phyloP scores from a whole-genome alignment of 1,284 basidiomycete species.

The Mycosarcoma maydis region DNA sequence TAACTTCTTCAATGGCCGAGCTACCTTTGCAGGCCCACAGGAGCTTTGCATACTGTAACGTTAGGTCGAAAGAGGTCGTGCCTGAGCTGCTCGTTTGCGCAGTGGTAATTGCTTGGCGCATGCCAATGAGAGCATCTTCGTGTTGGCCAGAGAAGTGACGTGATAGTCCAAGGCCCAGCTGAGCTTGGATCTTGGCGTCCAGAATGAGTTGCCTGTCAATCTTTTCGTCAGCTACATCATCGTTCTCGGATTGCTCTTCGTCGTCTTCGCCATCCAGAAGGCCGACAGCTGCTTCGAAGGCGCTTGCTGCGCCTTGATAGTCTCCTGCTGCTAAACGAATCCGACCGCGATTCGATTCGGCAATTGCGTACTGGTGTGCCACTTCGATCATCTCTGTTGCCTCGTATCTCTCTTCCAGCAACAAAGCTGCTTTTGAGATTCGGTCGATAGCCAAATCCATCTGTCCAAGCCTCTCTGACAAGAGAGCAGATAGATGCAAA shows the following conservation, averaged over 20 bases:
- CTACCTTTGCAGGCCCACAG: slow-evolving; percentile 10
- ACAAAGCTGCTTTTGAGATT: slow-evolving; percentile 75
- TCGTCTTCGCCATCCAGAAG: slow-evolving; percentile 72
- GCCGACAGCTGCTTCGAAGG: slow-evolving; percentile 78
- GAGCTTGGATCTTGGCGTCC: slow-evolving; percentile 13
- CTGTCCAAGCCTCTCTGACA: slow-evolving; percentile 85
- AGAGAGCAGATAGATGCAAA: slow-evolving; percentile 83
- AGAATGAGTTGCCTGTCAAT: not conserved
- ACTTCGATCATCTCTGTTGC: slow-evolving; percentile 79
- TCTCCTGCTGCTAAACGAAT: slow-evolving; percentile 75
- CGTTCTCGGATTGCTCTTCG: slow-evolving; percentile 66
- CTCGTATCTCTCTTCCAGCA: slow-evolving; percentile 89
- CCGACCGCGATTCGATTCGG: slow-evolving; percentile 83
- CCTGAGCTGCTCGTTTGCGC: not conserved
- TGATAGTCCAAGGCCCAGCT: slow-evolving; percentile 33
- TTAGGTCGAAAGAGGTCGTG: slow-evolving; percentile 5
- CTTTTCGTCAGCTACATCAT: slow-evolving; percentile 65
- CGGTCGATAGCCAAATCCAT: slow-evolving; percentile 74
- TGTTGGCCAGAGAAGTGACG: slow-evolving; percentile 15
- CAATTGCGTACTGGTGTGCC: slow-evolving; percentile 82
- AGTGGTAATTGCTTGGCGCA: slow-evolving; percentile 15
- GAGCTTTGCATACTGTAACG: slow-evolving; percentile 24
- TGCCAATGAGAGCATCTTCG: slow-evolving; percentile 6
- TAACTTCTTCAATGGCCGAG: slow-evolving; percentile 16
- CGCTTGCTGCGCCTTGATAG: slow-evolving; percentile 74